Conservation (phyloP, 2,329 filamentous ascomycete genomes). For the Sclerotinia subarctica region DNA sequence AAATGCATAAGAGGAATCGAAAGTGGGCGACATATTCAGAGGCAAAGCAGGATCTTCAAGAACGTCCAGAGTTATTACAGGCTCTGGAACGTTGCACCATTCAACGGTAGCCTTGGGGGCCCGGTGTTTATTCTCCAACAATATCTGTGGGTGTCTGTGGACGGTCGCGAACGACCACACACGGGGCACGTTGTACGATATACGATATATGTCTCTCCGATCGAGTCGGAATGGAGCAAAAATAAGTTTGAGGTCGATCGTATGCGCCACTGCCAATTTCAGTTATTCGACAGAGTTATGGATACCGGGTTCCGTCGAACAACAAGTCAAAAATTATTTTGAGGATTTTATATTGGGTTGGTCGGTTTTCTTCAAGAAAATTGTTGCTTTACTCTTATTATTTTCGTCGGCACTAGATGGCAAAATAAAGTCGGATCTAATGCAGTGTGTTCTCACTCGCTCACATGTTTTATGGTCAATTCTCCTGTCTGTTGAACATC, state of each 20-base stretch:
- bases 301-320: constrained; percentile 22
- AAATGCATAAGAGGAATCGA: constrained; percentile 85
- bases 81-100: constrained; percentile 69
- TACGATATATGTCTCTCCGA: not conserved
- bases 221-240: not conserved
- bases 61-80: constrained; percentile 82
- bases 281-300: constrained; percentile 18
- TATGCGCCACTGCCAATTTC: not conserved
- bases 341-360: constrained; percentile 25
- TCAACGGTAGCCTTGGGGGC: constrained; percentile 41
- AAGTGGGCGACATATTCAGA: constrained; percentile 85
- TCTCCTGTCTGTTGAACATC: constrained; percentile 15
- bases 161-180: constrained; percentile 23
- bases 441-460: constrained; percentile 30
- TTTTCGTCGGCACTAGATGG: constrained; percentile 37
- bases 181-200: constrained; percentile 10
- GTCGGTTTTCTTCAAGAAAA: constrained; percentile 28
- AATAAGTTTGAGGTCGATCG: constrained; percentile 4
- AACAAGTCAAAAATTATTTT: constrained; percentile 18
- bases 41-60: constrained; percentile 72
- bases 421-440: constrained; percentile 38
- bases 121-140: constrained; percentile 33
- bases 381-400: constrained; percentile 32
- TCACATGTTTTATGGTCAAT: constrained; percentile 26
- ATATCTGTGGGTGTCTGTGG: constrained; percentile 20